Evolutionary conservation across 345 rosid species (phyloP).

Genomic region (Ricinus communis): DNA sequence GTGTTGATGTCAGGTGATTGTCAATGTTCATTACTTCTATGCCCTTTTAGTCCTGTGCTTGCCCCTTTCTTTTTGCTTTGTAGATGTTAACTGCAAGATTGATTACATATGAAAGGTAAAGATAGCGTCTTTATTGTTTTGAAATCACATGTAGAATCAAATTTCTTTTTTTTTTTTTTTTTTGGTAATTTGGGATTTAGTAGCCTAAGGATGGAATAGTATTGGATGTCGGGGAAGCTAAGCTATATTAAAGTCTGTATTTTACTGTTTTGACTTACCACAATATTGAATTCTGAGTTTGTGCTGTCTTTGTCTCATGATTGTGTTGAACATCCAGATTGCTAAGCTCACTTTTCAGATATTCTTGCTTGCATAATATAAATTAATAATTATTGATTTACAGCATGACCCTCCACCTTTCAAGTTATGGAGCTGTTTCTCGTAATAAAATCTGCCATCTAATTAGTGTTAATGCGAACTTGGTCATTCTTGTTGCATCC

Average conservation of each 20-base stretch:
- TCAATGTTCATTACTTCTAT: neutral
- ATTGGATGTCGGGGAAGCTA: neutral
- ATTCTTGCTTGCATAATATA: neutral
- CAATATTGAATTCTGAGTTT: neutral
- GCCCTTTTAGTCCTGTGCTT: neutral
- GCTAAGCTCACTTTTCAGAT: neutral
- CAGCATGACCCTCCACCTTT: neutral
- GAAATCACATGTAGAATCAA: neutral
- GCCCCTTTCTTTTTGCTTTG: too few species aligned
- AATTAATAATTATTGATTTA: neutral
- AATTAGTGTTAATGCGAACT: neutral
- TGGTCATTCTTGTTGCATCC: neutral
- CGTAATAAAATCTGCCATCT: neutral
- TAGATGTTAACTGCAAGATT: too few species aligned
- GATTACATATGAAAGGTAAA: neutral
- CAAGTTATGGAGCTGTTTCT: neutral
- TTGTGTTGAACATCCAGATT: neutral
- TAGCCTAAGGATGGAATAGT: too few species aligned
- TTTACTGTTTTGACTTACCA: neutral
- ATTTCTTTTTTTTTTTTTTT: neutral
- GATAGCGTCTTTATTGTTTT: neutral
- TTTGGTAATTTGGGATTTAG: neutral
- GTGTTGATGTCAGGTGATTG: constrained; percentile 85
- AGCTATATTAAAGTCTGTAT: neutral
- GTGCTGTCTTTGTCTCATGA: neutral